Conservation (phyloP, 1,284 basidiomycete genomes). For the Somion occarium region DNA sequence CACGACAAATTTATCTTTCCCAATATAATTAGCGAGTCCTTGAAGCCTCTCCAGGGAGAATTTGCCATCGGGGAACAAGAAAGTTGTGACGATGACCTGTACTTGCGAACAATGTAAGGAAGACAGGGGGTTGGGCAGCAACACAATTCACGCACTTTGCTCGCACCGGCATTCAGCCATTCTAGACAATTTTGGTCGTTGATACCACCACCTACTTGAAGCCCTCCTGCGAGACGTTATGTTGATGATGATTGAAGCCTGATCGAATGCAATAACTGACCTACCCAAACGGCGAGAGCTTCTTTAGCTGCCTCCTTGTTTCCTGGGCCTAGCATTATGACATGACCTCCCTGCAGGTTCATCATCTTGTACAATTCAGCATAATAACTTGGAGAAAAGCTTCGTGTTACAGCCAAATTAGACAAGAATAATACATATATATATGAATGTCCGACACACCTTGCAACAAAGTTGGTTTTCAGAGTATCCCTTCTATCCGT, state of each 20-base stretch:
- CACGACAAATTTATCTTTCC: slow-evolving; percentile 87
- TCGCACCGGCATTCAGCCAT: slow-evolving; percentile 89
- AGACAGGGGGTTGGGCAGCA: not conserved
- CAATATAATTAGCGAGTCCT: slow-evolving; percentile 61
- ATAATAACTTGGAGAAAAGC: slow-evolving; percentile 79
- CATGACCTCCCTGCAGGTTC: slow-evolving; percentile 81
- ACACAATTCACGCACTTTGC: slow-evolving; percentile 59
- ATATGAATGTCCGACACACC: slow-evolving; percentile 35
- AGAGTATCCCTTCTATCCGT: slow-evolving; percentile 63
- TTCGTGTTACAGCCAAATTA: slow-evolving; percentile 25
- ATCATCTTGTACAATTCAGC: slow-evolving; percentile 75
- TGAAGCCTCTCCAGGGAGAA: slow-evolving; percentile 78
- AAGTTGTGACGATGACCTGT: slow-evolving; percentile 95
- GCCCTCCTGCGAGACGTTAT: slow-evolving; percentile 41
- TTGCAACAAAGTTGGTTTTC: slow-evolving; percentile 91
- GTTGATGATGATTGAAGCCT: no score
- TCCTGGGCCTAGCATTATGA: slow-evolving; percentile 91
- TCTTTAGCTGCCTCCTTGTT: slow-evolving; percentile 87
- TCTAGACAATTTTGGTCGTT: slow-evolving; percentile 72
- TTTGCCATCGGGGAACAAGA: slow-evolving; percentile 80
- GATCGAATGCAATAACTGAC: slow-evolving; percentile 29
- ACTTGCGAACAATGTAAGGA: not conserved
- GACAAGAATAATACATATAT: not conserved
- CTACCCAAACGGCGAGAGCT: slow-evolving; percentile 82
- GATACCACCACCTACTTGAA: slow-evolving; percentile 96